A percentile compares a stretch with the other conserved stretches of the same genome.
phyloP scores from a whole-genome alignment of 768 basidiomycete species.

The Trametes maxima region DNA sequence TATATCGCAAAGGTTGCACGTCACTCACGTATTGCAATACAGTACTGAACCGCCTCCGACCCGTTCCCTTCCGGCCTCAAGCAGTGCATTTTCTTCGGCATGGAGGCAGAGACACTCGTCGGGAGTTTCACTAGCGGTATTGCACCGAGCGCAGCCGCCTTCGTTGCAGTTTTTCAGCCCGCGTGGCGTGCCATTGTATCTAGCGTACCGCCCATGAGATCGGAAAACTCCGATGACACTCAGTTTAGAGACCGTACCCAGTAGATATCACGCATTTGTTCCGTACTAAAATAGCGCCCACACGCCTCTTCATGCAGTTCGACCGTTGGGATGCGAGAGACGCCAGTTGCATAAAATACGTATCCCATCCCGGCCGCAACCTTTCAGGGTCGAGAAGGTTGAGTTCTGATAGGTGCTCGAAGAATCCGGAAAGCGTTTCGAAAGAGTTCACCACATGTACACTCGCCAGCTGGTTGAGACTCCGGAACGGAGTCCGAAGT shows the following conservation, averaged over 20 bases:
- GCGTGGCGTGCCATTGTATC: conserved; percentile 95
- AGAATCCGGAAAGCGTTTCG: conserved; percentile 50
- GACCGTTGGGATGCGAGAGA: conserved; percentile 86
- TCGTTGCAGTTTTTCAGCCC: conserved; percentile 88
- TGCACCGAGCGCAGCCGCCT: conserved; percentile 88
- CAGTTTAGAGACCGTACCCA: conserved; percentile 51
- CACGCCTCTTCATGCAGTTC: conserved; percentile 97
- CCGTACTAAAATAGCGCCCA: conserved; percentile 91
- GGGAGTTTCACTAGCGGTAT: conserved; percentile 52
- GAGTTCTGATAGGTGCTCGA: conserved; percentile 64
- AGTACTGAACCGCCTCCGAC: conserved; percentile 82
- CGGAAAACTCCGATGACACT: conserved; percentile 1
- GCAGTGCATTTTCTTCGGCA: conserved; percentile 95
- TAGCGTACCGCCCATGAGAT: conserved; percentile 31
- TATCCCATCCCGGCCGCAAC: conserved; percentile 90
- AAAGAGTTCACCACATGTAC: conserved; percentile 71
- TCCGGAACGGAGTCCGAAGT: conserved; percentile 20
- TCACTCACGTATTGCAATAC: conserved; percentile 94
- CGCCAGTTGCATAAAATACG: conserved; percentile 97
- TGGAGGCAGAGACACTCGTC: conserved; percentile 93
- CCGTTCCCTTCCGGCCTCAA: conserved; percentile 92
- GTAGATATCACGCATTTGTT: conserved; percentile 79
- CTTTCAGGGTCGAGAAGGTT: conserved; percentile 74
- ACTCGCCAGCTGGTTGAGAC: conserved; percentile 52
- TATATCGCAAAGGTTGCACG: not conserved